Conservation (phyloP, 1,284 basidiomycete species). For the Malassezia globosa region DNA sequence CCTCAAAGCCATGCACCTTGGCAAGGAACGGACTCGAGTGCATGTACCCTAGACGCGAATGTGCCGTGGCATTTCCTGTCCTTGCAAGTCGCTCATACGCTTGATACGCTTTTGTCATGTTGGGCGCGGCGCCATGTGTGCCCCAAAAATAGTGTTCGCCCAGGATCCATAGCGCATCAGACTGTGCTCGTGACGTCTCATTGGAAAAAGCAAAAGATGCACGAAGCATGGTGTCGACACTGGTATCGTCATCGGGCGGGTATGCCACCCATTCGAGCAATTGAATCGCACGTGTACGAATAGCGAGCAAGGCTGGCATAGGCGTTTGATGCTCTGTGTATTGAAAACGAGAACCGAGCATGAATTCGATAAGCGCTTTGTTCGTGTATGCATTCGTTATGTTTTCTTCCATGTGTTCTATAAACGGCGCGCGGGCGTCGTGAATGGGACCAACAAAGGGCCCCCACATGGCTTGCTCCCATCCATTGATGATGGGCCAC, state of each 20-base stretch:
- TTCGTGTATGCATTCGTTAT: neutral
- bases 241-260: constrained; percentile 11
- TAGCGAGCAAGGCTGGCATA: neutral
- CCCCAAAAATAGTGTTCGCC: constrained; percentile 43
- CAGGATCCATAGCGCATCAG: constrained; percentile 42
- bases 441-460: constrained; percentile 8
- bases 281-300: constrained; percentile 17
- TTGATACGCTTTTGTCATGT: constrained; percentile 27
- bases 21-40: constrained; percentile 19
- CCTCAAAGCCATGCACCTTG: neutral
- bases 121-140: constrained; percentile 34
- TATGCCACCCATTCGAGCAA: constrained; percentile 25
- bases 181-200: neutral
- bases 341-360: neutral
- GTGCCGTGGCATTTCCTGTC: constrained; percentile 37
- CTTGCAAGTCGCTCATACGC: constrained; percentile 28
- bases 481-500: constrained; percentile 7
- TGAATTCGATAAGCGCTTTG: neutral
- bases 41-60: constrained; percentile 36
- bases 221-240: constrained; percentile 8
- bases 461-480: constrained; percentile 20
- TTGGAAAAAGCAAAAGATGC: neutral
- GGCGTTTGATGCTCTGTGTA: neutral
- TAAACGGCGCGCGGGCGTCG: neutral
- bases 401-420: neutral